phyloP scores from a whole-genome alignment of 179 eudicot species.

The Beta macrorhiza region DNA sequence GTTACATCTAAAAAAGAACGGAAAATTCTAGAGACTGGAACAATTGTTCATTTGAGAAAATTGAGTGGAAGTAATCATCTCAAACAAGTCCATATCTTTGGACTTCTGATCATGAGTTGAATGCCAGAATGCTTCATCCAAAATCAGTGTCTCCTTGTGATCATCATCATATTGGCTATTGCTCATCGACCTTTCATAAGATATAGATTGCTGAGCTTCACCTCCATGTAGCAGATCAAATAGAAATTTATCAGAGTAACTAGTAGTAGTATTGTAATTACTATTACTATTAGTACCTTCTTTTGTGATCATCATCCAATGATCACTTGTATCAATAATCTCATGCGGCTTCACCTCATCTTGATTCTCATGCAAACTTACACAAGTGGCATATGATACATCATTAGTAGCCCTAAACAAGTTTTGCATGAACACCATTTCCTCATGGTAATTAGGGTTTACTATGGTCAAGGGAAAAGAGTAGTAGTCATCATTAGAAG shows the following conservation, averaged over 20 bases:
- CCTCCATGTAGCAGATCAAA: constrained; percentile 36
- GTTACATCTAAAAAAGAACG: too few species aligned
- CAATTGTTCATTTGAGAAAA: not conserved
- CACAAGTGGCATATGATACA: not conserved
- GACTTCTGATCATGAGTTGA: not conserved
- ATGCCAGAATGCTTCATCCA: not conserved
- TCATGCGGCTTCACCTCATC: not conserved
- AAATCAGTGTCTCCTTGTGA: not conserved
- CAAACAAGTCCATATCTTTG: constrained; percentile 61
- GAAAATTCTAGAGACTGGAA: too few species aligned
- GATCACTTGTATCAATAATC: not conserved
- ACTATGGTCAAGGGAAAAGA: constrained; percentile 9
- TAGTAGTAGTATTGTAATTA: not conserved
- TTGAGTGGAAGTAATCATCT: constrained; percentile 43
- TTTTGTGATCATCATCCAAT: not conserved
- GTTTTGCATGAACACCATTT: not conserved
- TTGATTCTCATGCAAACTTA: not conserved
- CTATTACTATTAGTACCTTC: too few species aligned
- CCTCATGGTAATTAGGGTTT: constrained; percentile 8
- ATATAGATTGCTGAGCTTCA: not conserved
- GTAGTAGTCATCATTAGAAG: not conserved
- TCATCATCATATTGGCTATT: constrained; percentile 2
- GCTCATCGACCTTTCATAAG: not conserved
- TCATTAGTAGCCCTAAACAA: not conserved
- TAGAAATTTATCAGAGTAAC: constrained; percentile 34